Base-by-base conservation (phyloP, 2,329 filamentous ascomycete genomes). In the Rhynchosporium secalis region DNA sequence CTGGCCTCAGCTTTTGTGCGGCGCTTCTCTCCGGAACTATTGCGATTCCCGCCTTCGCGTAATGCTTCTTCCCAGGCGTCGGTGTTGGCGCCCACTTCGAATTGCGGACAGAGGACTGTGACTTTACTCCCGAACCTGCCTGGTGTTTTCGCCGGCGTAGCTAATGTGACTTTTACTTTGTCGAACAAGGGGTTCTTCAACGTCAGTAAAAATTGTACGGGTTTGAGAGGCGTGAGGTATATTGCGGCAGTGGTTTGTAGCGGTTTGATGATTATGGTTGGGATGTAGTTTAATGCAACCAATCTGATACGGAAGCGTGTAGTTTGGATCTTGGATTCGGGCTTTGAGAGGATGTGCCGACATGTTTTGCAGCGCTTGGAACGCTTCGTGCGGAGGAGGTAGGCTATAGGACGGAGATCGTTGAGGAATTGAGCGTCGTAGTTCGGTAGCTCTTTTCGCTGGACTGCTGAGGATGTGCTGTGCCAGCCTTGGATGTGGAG, bases 121-220 rank as follows among this genome's bases (percentile, higher is more conserved):
- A 99, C 91, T 70, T 86, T 89, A 61, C 88, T 90, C 1, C 84
- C 82, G 70, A 93, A 90, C 8, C 86, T 83, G 3, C 92, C 92
- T 0, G 92, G 91, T 0, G 91, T 96, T 9, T 83, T 83, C 29
- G 88, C 84, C 0, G 94, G 92, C 0, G 93, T 96, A 4, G 92
- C 94, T 7, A 99, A 84, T 0, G 89, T 94, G 62, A 99, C 88
- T 63, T 89, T 89, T 68, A 99, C 88, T 28, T 86, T 84, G 69
- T 99, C 95, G 76, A 97, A 99, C 67, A 98, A 87, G 29, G 95
- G 93, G 72, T 99, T 99, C 72, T 89, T 91, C 70, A 99, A 86
- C 0, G 93, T 96, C 47, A 99, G 81, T 46, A 98, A 82, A 75
- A 92, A 96, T 73, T 97, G 93, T 51, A 80, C 80, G 1, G 88